Evolutionary conservation across 108 stramenopile genomes (phyloP).

Genomic region (Nitzschia sp.): DNA sequence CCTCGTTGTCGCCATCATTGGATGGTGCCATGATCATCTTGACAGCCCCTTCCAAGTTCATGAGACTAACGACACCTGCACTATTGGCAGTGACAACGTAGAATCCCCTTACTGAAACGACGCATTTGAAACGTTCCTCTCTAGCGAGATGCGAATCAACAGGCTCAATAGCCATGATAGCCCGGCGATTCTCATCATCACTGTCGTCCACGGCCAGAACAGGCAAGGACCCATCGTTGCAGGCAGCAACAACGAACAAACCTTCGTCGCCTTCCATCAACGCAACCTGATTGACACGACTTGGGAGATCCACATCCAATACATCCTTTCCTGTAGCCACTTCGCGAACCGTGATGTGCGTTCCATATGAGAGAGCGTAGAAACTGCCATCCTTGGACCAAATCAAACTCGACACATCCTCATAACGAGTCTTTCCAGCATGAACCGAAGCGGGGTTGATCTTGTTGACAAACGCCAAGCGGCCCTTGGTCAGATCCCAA

Average conservation of each 20-base stretch:
- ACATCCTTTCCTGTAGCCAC: constrained; percentile 74
- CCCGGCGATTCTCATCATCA: constrained; percentile 56
- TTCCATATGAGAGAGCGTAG: constrained; percentile 70
- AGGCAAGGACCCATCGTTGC: constrained; percentile 89
- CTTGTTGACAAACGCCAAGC: constrained; percentile 73
- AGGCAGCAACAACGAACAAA: constrained; percentile 78
- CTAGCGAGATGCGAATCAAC: constrained; percentile 73
- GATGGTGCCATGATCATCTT: constrained; percentile 63
- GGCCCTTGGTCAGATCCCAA: constrained; percentile 89
- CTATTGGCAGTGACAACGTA: constrained; percentile 83
- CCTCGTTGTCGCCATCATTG: constrained; percentile 16
- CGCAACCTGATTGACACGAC: constrained; percentile 70
- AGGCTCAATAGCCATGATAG: constrained; percentile 89
- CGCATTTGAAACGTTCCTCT: constrained; percentile 87
- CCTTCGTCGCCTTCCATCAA: constrained; percentile 70
- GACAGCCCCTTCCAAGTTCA: constrained; percentile 79
- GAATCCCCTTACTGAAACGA: constrained; percentile 56
- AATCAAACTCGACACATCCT: constrained; percentile 57
- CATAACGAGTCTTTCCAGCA: constrained; percentile 45
- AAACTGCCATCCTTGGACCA: constrained; percentile 70
- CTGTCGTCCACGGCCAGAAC: constrained; percentile 69
- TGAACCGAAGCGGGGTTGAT: constrained; percentile 37
- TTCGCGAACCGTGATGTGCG: constrained; percentile 75
- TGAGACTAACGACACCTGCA: constrained; percentile 81
- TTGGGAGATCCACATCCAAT: constrained; percentile 75